These are phyloP conservation scores for Coniella vitis DNA, from an alignment of 2,329 filamentous ascomycete genomes.

Conservation along the genomic window DNA sequence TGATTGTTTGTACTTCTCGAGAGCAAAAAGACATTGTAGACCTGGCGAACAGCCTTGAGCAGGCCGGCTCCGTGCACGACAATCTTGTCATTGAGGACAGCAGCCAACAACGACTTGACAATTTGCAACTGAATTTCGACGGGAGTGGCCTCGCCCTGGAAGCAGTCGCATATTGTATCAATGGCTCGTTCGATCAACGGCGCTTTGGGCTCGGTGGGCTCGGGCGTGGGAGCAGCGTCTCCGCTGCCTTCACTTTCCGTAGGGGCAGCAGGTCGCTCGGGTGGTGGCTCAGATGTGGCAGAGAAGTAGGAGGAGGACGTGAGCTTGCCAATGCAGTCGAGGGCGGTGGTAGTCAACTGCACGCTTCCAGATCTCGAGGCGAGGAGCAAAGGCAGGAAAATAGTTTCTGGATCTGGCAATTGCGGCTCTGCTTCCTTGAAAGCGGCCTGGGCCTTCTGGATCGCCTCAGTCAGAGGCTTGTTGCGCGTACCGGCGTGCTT, in stretches of 20 bases:
- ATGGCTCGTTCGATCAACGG: slow-evolving; percentile 96
- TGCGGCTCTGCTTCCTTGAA: slow-evolving; percentile 79
- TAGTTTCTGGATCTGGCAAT: slow-evolving; percentile 80
- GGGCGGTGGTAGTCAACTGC: slow-evolving; percentile 76
- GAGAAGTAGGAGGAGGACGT: slow-evolving; percentile 99
- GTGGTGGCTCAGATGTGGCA: slow-evolving; percentile 42
- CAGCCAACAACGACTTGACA: slow-evolving; percentile 90
- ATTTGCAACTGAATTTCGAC: slow-evolving; percentile 95
- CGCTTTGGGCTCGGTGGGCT: slow-evolving; percentile 39
- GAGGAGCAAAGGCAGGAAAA: slow-evolving; percentile 85
- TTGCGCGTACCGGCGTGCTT: slow-evolving; percentile 73
- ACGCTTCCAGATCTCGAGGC: slow-evolving; percentile 83
- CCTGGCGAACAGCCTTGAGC: slow-evolving; percentile 92
- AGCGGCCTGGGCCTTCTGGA: slow-evolving; percentile 73
- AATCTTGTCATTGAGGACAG: slow-evolving; percentile 96
- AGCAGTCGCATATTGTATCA: slow-evolving; percentile 98
- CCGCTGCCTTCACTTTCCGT: not conserved
- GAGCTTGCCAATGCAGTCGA: slow-evolving; percentile 97
- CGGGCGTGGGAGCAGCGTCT: slow-evolving; percentile 32
- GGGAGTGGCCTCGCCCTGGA: slow-evolving; percentile 90
- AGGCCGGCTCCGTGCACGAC: slow-evolving; percentile 95
- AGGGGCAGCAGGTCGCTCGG: slow-evolving; percentile 35
- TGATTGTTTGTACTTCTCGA: slow-evolving; percentile 93
- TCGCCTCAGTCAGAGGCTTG: slow-evolving; percentile 75
- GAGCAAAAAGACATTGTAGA: slow-evolving; percentile 97